phyloP scores from a whole-genome alignment of 441 rosid species.

The Jatropha multifida region DNA sequence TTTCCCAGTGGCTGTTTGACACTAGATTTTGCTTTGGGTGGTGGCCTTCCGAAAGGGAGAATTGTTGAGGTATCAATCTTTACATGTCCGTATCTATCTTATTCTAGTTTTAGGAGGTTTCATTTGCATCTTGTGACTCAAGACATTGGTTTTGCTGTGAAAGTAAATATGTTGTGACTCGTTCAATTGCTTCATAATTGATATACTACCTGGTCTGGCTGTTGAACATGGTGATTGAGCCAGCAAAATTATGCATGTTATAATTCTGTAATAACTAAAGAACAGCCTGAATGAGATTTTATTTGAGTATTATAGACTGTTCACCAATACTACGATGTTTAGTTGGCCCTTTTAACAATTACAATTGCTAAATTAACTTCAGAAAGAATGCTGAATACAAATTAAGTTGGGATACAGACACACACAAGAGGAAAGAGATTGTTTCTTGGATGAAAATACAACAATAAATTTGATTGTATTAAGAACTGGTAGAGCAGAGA shows the following conservation, averaged over 20 bases:
- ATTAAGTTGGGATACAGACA: conserved; percentile 1
- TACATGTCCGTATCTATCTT: conserved; percentile 7
- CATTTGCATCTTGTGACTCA: background rate
- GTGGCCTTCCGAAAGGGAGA: conserved; percentile 94
- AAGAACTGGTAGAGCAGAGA: background rate
- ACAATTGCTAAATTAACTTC: background rate
- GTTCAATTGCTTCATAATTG: background rate
- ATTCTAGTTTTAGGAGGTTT: background rate
- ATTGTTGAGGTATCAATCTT: conserved; percentile 71
- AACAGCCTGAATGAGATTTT: background rate
- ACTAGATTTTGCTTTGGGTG: conserved; percentile 93
- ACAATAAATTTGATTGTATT: background rate
- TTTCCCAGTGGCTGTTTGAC: conserved; percentile 93
- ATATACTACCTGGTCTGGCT: background rate
- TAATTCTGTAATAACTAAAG: background rate
- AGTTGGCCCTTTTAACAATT: background rate
- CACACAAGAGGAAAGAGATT: background rate
- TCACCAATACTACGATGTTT: background rate
- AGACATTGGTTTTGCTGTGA: conserved; percentile 1
- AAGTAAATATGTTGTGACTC: background rate
- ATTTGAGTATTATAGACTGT: background rate
- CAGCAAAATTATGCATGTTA: conserved; percentile 1
- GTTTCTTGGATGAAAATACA: background rate
- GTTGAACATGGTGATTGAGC: background rate
- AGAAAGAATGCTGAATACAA: background rate